Evolutionary conservation across 2,329 filamentous ascomycete species (phyloP).

Genomic region (Hymenoscyphus fraxineus): DNA sequence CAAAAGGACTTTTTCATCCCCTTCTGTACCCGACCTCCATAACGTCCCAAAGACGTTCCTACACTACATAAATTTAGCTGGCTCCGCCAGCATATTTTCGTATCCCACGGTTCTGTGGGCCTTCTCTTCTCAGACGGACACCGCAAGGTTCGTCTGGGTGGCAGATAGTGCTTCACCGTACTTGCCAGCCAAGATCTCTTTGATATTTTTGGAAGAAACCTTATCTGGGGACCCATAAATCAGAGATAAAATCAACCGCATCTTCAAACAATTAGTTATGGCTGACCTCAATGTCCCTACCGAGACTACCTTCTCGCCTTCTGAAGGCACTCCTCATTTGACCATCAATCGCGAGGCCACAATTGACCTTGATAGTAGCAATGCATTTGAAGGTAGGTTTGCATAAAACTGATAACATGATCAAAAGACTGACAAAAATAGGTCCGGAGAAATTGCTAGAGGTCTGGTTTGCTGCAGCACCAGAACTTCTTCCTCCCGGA

Average conservation of each 20-base stretch:
- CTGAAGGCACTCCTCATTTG: constrained; percentile 79
- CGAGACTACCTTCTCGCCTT: constrained; percentile 79
- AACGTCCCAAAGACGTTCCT: constrained; percentile 73
- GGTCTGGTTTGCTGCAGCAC: constrained; percentile 91
- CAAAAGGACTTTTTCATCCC: constrained; percentile 77
- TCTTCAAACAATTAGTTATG: constrained; percentile 59
- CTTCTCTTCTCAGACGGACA: constrained; percentile 95
- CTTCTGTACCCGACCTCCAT: constrained; percentile 83
- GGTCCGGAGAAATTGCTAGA: constrained; percentile 96
- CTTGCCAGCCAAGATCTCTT: constrained; percentile 32
- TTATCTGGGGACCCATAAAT: neutral
- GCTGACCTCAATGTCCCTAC: constrained; percentile 75
- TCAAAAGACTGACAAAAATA: constrained; percentile 37
- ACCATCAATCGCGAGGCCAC: constrained; percentile 97
- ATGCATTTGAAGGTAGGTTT: constrained; percentile 81
- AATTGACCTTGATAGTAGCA: constrained; percentile 87
- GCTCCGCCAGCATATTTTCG: constrained; percentile 74
- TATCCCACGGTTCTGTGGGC: constrained; percentile 73
- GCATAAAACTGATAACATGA: neutral
- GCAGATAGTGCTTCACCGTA: constrained; percentile 94
- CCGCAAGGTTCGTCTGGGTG: constrained; percentile 94
- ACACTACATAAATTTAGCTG: constrained; percentile 61
- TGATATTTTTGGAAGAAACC: neutral
- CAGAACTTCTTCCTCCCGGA: constrained; percentile 65
- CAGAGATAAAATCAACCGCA: neutral